Conservation (phyloP, 2,329 filamentous ascomycete species). For the Xylariaceae sp. region DNA sequence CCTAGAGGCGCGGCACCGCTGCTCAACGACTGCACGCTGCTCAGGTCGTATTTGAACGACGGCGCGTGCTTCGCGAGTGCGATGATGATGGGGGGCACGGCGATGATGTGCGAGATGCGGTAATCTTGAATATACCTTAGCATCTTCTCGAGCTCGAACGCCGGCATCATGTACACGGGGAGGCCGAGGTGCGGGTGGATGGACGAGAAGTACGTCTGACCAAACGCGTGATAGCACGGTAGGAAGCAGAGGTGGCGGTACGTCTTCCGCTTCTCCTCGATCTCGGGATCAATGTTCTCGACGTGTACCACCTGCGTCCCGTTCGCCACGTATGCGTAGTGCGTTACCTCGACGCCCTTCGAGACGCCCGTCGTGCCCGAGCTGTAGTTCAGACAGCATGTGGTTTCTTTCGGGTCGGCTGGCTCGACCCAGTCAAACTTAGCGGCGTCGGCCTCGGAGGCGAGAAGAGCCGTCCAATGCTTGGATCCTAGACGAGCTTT, state of each 20-base stretch:
- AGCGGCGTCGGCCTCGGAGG: conserved; percentile 38
- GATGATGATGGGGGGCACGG: conserved; percentile 72
- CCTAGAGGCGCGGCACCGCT: conserved; percentile 66
- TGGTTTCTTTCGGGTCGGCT: conserved; percentile 44
- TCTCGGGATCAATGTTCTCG: conserved; percentile 41
- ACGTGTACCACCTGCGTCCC: conserved; percentile 53
- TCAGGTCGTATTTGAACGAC: conserved; percentile 61
- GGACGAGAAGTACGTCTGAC: conserved; percentile 65
- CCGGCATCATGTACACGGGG: conserved; percentile 71
- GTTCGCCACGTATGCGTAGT: conserved; percentile 70
- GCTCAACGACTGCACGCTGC: conserved; percentile 53
- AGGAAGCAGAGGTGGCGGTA: conserved; percentile 58
- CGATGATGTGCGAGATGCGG: conserved; percentile 58
- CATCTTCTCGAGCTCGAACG: conserved; percentile 70
- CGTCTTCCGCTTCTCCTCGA: conserved; percentile 36
- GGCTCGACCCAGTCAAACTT: conserved; percentile 59
- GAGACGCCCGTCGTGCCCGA: conserved; percentile 74
- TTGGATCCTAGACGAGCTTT: conserved; percentile 24
- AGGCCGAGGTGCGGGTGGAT: conserved; percentile 50
- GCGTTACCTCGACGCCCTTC: conserved; percentile 79
- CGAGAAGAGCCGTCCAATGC: conserved; percentile 30
- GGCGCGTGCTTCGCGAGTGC: conserved; percentile 66
- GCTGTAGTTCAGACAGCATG: conserved; percentile 72
- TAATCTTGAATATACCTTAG: conserved; percentile 62
- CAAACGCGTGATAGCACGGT: conserved; percentile 71